Conservation (phyloP, 306 rosid genomes). For the Benincasa hispida region DNA sequence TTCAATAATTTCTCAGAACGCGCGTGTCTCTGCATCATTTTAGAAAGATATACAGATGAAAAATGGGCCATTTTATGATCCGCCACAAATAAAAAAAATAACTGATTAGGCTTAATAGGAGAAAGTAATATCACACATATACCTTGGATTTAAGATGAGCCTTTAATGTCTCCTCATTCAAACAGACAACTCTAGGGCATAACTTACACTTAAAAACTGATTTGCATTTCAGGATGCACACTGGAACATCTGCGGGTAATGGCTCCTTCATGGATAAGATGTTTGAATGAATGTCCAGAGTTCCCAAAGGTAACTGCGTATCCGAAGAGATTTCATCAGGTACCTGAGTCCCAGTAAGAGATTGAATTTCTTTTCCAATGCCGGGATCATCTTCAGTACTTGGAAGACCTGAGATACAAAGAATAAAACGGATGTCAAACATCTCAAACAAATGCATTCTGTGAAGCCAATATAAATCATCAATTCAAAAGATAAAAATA, state of each 20-base stretch:
- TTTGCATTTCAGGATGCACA: slow-evolving; percentile 43
- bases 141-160: slow-evolving; percentile 87
- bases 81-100: neutral
- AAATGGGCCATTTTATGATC: neutral
- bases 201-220: slow-evolving; percentile 82
- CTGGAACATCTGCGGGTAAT: slow-evolving; percentile 21
- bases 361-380: slow-evolving; percentile 19
- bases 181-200: slow-evolving; percentile 77
- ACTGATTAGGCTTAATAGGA: neutral
- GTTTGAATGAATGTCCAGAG: slow-evolving; percentile 16
- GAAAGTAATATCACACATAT: neutral
- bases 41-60: neutral
- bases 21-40: slow-evolving; percentile 54
- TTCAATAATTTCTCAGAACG: slow-evolving; percentile 61
- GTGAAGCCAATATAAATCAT: neutral
- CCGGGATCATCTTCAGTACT: slow-evolving; percentile 42
- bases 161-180: slow-evolving; percentile 63
- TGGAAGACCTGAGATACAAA: slow-evolving; percentile 27
- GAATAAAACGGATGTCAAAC: slow-evolving; percentile 1
- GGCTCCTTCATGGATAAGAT: slow-evolving; percentile 16
- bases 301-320: slow-evolving; percentile 16
- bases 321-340: slow-evolving; percentile 19
- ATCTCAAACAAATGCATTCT: neutral
- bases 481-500: neutral
- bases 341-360: slow-evolving; percentile 13